These are phyloP conservation scores for Cyberlindnera misumaiensis DNA, from an alignment of 805 yeast genomes.

Conservation along the genomic window DNA sequence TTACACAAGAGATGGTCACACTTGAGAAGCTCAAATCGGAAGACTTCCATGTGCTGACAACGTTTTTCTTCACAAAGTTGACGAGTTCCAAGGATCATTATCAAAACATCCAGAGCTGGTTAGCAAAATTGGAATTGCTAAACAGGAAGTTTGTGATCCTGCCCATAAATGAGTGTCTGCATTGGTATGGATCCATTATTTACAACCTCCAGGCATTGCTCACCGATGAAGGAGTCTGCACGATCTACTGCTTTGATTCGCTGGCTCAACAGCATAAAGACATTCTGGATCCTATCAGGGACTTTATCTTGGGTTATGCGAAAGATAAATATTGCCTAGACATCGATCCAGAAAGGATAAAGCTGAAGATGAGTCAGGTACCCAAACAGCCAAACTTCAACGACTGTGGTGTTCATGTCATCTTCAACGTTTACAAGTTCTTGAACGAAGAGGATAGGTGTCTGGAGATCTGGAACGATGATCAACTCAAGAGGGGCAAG, in stretches of 20 bases:
- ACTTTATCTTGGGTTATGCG: slow-evolving; percentile 63
- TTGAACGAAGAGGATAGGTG: slow-evolving; percentile 43
- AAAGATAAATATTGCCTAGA: slow-evolving; percentile 48
- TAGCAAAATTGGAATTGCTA: slow-evolving; percentile 58
- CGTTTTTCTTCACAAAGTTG: slow-evolving; percentile 75
- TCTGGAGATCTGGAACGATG: slow-evolving; percentile 39
- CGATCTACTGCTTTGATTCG: slow-evolving; percentile 63
- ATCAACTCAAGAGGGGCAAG: slow-evolving; percentile 12
- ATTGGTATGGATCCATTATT: slow-evolving; percentile 84
- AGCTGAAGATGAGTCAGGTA: slow-evolving; percentile 45
- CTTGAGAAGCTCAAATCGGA: slow-evolving; percentile 25
- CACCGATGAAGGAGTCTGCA: slow-evolving; percentile 11
- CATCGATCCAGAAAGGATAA: slow-evolving; percentile 40
- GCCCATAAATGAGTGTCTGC: slow-evolving; percentile 76
- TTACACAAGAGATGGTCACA: slow-evolving; percentile 31
- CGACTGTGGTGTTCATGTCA: slow-evolving; percentile 92
- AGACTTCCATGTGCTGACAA: slow-evolving; percentile 58
- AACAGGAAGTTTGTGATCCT: slow-evolving; percentile 55
- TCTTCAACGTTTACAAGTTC: slow-evolving; percentile 62
- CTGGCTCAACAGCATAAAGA: slow-evolving; percentile 51
- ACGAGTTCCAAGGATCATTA: slow-evolving; percentile 42
- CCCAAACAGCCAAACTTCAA: slow-evolving; percentile 85
- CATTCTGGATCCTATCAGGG: slow-evolving; percentile 45
- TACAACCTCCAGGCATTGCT: slow-evolving; percentile 38
- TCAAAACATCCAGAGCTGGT: slow-evolving; percentile 70